Evolutionary conservation across 805 yeast species (phyloP).

Genomic region (Wickerhamiella azymoides): DNA sequence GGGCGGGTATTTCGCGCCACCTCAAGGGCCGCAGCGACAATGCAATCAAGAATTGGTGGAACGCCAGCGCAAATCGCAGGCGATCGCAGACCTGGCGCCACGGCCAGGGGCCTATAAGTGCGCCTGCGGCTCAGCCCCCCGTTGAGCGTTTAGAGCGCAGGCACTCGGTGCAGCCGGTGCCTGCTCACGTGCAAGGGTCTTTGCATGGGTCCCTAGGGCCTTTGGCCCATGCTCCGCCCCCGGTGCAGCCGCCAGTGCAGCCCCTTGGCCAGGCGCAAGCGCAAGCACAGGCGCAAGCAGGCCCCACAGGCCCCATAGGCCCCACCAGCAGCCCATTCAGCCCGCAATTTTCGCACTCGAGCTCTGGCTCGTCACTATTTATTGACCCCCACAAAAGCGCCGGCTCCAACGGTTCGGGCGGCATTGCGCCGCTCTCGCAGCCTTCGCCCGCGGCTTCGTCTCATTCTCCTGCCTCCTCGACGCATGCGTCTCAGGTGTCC

Average conservation of each 20-base stretch:
- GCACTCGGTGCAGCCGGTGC: not conserved
- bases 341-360: too few relatives aligned
- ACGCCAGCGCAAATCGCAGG: slow-evolving; percentile 79
- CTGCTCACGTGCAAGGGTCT: too few relatives aligned
- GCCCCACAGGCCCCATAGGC: too few relatives aligned
- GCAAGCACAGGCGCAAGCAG: too few relatives aligned
- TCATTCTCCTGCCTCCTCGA: not conserved
- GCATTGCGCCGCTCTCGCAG: not conserved
- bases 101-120: not conserved
- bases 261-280: too few relatives aligned
- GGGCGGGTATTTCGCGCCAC: slow-evolving; percentile 91
- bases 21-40: slow-evolving; percentile 79
- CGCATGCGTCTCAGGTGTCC: too few relatives aligned
- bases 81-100: slow-evolving; percentile 25
- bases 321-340: too few relatives aligned
- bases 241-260: too few relatives aligned
- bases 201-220: too few relatives aligned
- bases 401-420: not conserved
- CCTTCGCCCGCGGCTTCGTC: not conserved
- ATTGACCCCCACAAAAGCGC: not conserved
- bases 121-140: not conserved
- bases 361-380: too few relatives aligned
- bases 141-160: not conserved
- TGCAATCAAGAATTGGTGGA: slow-evolving; percentile 93
- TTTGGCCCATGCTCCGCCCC: too few relatives aligned